phyloP scores from a whole-genome alignment of 345 rosid species.

The Syzygium aqueum region DNA sequence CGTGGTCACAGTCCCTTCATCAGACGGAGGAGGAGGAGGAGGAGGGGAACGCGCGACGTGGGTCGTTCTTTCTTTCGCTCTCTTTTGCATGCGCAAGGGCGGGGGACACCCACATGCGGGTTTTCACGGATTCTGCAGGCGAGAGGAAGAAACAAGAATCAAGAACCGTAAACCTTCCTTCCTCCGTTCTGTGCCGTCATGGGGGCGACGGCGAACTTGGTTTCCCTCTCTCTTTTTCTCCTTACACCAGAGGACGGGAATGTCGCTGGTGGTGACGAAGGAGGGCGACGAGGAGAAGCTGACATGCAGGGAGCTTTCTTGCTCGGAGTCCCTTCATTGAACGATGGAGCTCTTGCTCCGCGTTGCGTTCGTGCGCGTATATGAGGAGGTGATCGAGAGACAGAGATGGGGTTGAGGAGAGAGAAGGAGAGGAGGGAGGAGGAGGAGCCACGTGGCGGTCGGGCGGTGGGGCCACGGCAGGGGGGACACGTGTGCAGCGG shows the following conservation, averaged over 20 bases:
- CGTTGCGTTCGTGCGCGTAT: background rate
- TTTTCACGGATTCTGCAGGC: conserved; percentile 9
- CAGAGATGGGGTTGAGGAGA: background rate
- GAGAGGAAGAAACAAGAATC: background rate
- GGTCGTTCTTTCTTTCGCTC: background rate
- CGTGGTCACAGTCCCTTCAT: background rate
- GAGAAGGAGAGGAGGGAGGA: background rate
- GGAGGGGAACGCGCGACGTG: background rate
- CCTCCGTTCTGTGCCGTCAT: background rate
- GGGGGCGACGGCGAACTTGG: background rate
- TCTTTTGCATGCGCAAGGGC: background rate
- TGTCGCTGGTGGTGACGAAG: background rate
- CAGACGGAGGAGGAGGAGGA: background rate
- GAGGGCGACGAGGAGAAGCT: background rate
- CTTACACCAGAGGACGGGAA: background rate
- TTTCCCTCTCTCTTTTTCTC: background rate
- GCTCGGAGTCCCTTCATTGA: background rate
- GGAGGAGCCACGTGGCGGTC: background rate
- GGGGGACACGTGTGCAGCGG: background rate
- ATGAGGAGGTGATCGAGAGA: background rate
- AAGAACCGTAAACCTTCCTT: background rate
- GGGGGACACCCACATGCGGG: background rate
- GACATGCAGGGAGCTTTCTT: background rate
- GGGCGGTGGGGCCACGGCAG: background rate
- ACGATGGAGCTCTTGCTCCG: too few species aligned